Percentiles rank a stretch among this genome's conserved stretches.
Evolutionary conservation across 768 basidiomycete genomes (phyloP).

Genomic region (Mycena rebaudengoi): DNA sequence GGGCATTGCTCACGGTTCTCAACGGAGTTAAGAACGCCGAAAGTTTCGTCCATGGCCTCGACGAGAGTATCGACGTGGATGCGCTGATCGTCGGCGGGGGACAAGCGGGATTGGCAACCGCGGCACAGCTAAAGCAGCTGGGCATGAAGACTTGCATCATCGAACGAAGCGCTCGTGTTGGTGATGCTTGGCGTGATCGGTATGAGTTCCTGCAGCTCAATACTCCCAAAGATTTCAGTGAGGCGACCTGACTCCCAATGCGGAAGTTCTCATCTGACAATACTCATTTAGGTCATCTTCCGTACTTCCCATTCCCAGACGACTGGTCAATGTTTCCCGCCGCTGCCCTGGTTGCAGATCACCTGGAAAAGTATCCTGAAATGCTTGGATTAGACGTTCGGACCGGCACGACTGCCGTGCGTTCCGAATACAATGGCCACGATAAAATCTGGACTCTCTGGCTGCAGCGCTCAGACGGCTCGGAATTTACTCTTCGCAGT

Average conservation of each 20-base stretch:
- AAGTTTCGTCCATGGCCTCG: not conserved
- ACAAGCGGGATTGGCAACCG: constrained; percentile 4
- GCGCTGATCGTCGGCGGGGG: not conserved
- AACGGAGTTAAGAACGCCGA: not conserved
- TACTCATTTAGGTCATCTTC: not conserved
- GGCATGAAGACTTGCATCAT: not conserved
- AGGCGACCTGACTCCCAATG: not conserved
- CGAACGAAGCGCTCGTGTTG: constrained; percentile 2
- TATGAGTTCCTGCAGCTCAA: constrained; percentile 1
- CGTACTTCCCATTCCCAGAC: constrained; percentile 1
- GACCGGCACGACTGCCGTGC: not conserved
- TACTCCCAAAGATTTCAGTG: constrained; percentile 7
- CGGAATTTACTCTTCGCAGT: not conserved
- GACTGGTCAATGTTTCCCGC: constrained; percentile 5
- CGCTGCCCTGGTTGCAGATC: not conserved
- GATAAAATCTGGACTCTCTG: not conserved
- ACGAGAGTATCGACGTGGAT: not conserved
- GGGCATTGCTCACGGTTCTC: not conserved
- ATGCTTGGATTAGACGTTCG: not conserved
- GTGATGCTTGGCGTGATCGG: not conserved
- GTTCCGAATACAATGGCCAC: not conserved
- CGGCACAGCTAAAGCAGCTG: not conserved
- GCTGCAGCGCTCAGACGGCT: not conserved
- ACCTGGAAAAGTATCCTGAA: not conserved
- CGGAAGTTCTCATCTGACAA: not conserved